These are phyloP conservation scores for Cytidiella melzeri DNA, from an alignment of 768 basidiomycete genomes.

Conservation along the genomic window DNA sequence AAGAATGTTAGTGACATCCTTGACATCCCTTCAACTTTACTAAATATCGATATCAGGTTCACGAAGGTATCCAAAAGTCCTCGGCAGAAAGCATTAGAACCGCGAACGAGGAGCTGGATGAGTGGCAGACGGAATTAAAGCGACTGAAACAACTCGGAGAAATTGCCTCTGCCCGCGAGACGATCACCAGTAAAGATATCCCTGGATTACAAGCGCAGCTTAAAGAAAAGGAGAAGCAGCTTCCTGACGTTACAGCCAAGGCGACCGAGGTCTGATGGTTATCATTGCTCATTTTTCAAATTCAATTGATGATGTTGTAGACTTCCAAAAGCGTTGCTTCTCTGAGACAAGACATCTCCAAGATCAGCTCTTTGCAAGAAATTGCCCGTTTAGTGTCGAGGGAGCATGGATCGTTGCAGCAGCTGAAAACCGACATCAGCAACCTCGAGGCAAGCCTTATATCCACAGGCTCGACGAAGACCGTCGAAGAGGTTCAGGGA, in stretches of 20 bases:
- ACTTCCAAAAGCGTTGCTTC: slow-evolving; percentile 31
- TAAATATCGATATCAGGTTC: slow-evolving; percentile 47
- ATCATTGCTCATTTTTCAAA: neutral
- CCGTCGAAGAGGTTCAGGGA: slow-evolving; percentile 77
- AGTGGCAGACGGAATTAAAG: slow-evolving; percentile 57
- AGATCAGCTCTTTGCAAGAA: slow-evolving; percentile 53
- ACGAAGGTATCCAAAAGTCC: slow-evolving; percentile 51
- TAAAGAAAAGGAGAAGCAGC: slow-evolving; percentile 44
- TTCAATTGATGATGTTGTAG: neutral
- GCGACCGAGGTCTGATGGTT: slow-evolving; percentile 55
- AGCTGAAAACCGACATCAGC: slow-evolving; percentile 39
- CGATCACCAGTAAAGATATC: slow-evolving; percentile 56
- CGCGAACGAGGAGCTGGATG: slow-evolving; percentile 39
- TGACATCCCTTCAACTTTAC: neutral
- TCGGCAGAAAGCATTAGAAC: slow-evolving; percentile 42
- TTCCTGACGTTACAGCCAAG: slow-evolving; percentile 42
- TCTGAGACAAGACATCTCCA: slow-evolving; percentile 54
- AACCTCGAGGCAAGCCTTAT: slow-evolving; percentile 65
- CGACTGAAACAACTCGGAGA: slow-evolving; percentile 56
- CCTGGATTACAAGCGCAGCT: slow-evolving; percentile 61
- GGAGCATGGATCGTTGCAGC: slow-evolving; percentile 51
- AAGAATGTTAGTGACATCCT: slow-evolving; percentile 47
- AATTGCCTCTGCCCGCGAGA: slow-evolving; percentile 44
- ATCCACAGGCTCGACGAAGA: slow-evolving; percentile 70
- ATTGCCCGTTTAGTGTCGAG: slow-evolving; percentile 54